phyloP scores from a whole-genome alignment of 2,329 filamentous ascomycete species.

The Ophiocordyceps australis region DNA sequence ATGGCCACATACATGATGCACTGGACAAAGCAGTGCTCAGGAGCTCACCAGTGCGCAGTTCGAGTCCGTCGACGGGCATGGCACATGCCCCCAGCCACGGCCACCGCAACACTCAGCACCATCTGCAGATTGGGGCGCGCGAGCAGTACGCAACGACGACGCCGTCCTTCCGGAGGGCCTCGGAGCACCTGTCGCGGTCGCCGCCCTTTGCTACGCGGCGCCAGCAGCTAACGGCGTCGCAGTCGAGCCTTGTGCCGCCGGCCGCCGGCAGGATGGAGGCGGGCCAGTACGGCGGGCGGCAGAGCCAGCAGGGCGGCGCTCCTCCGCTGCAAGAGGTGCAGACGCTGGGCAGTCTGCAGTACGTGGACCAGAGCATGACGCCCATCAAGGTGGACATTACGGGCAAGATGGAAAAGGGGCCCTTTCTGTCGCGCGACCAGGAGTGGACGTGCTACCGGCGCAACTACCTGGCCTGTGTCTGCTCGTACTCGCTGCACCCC shows the following conservation, averaged over 20 bases:
- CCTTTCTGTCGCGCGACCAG: slow-evolving; percentile 53
- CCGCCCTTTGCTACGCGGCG: slow-evolving; percentile 32
- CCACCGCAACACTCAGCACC: slow-evolving; percentile 25
- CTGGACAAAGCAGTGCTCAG: too few species aligned
- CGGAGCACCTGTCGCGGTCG: slow-evolving; percentile 31
- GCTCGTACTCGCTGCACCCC: slow-evolving; percentile 55
- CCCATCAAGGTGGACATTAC: slow-evolving; percentile 55
- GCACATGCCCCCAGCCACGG: slow-evolving; percentile 30
- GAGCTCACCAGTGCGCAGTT: too few species aligned
- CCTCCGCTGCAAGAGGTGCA: slow-evolving; percentile 33
- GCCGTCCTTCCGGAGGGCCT: slow-evolving; percentile 28
- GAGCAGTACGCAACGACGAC: slow-evolving; percentile 34
- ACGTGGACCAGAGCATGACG: slow-evolving; percentile 26
- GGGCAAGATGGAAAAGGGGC: slow-evolving; percentile 75
- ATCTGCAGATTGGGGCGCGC: slow-evolving; percentile 28
- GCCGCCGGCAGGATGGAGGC: slow-evolving; percentile 30
- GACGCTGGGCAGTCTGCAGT: slow-evolving; percentile 41
- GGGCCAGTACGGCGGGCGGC: slow-evolving; percentile 16
- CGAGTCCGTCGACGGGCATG: slow-evolving; percentile 33
- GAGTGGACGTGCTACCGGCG: slow-evolving; percentile 88
- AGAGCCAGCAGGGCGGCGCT: slow-evolving; percentile 16
- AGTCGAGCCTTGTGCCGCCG: slow-evolving; percentile 23
- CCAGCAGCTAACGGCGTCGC: slow-evolving; percentile 33
- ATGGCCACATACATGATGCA: too few species aligned
- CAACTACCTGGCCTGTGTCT: slow-evolving; percentile 80